Percentiles rank a stretch among this genome's conserved stretches.
These are phyloP conservation scores for Artemisia annua DNA, from an alignment of 129 eudicot genomes.

Conservation along the genomic window DNA sequence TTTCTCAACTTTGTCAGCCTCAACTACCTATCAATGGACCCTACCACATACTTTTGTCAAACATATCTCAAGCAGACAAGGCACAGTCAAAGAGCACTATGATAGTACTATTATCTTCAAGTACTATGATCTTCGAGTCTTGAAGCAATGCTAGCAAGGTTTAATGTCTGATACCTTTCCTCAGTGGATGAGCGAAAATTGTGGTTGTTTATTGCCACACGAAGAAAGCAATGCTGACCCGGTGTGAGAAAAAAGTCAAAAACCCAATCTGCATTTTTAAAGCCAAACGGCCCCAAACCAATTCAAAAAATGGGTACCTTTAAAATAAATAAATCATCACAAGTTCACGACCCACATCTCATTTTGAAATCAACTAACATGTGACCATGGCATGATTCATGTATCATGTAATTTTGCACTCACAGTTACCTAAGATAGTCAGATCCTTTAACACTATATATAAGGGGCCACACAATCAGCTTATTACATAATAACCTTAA, in stretches of 20 bases:
- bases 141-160: constrained; percentile 83
- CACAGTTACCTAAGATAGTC: constrained; percentile 54
- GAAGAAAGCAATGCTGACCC: constrained; percentile 93
- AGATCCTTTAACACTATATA: constrained; percentile 41
- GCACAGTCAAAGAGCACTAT: constrained; percentile 38
- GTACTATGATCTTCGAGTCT: constrained; percentile 80
- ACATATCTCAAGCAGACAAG: constrained; percentile 45
- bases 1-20: constrained; percentile 4
- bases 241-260: constrained; percentile 55
- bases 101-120: constrained; percentile 45
- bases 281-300: constrained; percentile 97
- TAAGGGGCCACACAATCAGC: too few species aligned
- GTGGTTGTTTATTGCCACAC: constrained; percentile 80
- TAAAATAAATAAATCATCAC: constrained; percentile 66
- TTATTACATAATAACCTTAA: too few species aligned
- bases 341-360: constrained; percentile 47
- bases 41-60: constrained; percentile 35
- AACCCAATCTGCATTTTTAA: constrained; percentile 97
- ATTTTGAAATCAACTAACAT: constrained; percentile 45
- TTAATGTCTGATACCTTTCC: constrained; percentile 89
- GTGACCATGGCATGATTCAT: constrained; percentile 52
- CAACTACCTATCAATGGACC: constrained; percentile 2
- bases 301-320: constrained; percentile 84
- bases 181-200: constrained; percentile 49
- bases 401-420: constrained; percentile 23